A percentile compares a stretch with the other conserved stretches of the same genome.
Conservation (phyloP, 805 yeast genomes). For the Candida alai region DNA sequence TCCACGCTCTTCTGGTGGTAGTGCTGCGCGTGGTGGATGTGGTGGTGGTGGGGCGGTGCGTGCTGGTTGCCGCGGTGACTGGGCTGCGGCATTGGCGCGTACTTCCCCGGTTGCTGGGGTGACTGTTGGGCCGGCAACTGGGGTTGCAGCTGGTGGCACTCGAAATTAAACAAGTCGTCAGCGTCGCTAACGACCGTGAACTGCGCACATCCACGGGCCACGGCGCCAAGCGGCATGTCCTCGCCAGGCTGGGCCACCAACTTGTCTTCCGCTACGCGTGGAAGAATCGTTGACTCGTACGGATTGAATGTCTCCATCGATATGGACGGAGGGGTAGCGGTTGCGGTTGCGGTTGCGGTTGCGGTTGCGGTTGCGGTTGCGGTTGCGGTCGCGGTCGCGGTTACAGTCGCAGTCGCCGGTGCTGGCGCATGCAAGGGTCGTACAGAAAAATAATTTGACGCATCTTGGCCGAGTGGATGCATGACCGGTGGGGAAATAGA, state of each 20-base stretch:
- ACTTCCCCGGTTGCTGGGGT: constrained; percentile 11
- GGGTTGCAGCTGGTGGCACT: constrained; percentile 10
- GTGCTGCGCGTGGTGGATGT: not conserved
- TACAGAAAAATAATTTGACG: not conserved
- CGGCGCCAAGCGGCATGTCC: not conserved
- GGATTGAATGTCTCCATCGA: constrained; percentile 1
- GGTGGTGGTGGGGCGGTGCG: not conserved
- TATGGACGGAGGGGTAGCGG: not conserved
- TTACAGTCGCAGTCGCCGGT: no score
- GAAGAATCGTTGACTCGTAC: constrained; percentile 9
- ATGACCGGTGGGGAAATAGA: constrained; percentile 4
- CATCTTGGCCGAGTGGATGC: not conserved
- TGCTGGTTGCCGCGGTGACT: not conserved
- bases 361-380: no score
- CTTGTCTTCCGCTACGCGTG: constrained; percentile 32
- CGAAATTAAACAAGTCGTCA: constrained; percentile 13
- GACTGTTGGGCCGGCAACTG: constrained; percentile 7
- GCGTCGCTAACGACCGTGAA: constrained; percentile 2
- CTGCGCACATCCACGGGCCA: no score
- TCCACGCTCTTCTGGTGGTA: not conserved
- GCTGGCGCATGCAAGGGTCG: no score
- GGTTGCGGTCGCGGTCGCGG: not conserved
- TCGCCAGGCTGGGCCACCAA: not conserved
- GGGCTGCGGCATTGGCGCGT: not conserved
- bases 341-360: not conserved